Evolutionary conservation across 2,329 filamentous ascomycete genomes (phyloP).

Genomic region (Fusarium buxicola): DNA sequence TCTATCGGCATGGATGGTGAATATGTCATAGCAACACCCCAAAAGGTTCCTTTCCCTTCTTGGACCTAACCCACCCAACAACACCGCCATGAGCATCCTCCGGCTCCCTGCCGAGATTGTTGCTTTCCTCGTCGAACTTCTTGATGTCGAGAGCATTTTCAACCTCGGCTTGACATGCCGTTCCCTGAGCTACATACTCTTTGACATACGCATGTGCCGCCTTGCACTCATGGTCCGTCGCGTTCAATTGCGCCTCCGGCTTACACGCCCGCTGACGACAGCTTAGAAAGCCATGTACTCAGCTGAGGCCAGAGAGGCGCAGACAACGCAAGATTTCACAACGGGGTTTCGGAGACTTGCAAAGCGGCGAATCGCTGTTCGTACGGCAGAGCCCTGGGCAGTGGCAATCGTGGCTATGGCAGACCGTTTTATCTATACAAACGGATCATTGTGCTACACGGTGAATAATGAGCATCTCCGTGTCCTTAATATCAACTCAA

Average conservation of each 20-base stretch:
- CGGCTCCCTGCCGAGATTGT: constrained; percentile 73
- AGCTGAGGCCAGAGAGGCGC: constrained; percentile 38
- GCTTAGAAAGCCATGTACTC: constrained; percentile 39
- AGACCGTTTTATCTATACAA: constrained; percentile 70
- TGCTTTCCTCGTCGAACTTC: constrained; percentile 64
- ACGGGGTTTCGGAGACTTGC: constrained; percentile 65
- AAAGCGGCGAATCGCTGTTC: constrained; percentile 70
- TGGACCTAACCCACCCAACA: neutral
- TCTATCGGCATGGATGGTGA: constrained; percentile 15
- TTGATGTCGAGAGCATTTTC: constrained; percentile 69
- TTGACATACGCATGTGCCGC: constrained; percentile 67
- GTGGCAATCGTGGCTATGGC: constrained; percentile 69
- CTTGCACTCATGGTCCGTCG: constrained; percentile 66
- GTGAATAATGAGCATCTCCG: constrained; percentile 60
- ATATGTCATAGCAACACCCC: constrained; percentile 14
- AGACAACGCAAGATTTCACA: constrained; percentile 34
- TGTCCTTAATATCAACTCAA: constrained; percentile 67
- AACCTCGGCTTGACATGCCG: constrained; percentile 65
- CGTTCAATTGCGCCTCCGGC: neutral
- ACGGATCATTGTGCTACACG: constrained; percentile 74
- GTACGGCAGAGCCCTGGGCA: constrained; percentile 71
- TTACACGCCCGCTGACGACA: constrained; percentile 33
- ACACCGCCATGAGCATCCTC: constrained; percentile 54
- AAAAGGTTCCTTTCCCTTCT: constrained; percentile 1
- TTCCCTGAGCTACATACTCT: constrained; percentile 62